phyloP scores from a whole-genome alignment of 768 basidiomycete genomes.

The Termitomyces sp. region DNA sequence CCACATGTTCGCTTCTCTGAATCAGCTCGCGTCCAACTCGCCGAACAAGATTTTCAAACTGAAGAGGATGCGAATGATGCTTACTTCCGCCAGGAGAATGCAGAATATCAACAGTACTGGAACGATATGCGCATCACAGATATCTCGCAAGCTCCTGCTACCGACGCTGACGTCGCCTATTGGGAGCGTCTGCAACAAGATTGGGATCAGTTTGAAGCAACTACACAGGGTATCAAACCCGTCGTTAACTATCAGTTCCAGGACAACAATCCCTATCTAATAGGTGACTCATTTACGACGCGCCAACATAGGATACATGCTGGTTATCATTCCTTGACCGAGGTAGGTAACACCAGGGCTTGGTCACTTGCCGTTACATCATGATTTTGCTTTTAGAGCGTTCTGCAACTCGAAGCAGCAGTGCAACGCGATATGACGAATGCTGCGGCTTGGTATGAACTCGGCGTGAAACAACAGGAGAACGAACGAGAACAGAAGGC shows the following conservation, averaged over 20 bases:
- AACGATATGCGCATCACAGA: slow-evolving; percentile 23
- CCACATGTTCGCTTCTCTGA: slow-evolving; percentile 7
- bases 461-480: slow-evolving; percentile 97
- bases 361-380: slow-evolving; percentile 7
- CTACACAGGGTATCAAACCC: slow-evolving; percentile 56
- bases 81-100: slow-evolving; percentile 71
- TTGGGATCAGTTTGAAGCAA: slow-evolving; percentile 84
- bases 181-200: slow-evolving; percentile 73
- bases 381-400: slow-evolving; percentile 47
- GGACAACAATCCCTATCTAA: slow-evolving; percentile 71
- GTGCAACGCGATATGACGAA: slow-evolving; percentile 76
- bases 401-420: slow-evolving; percentile 85
- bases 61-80: slow-evolving; percentile 50
- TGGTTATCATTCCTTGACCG: slow-evolving; percentile 32
- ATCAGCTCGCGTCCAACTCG: slow-evolving; percentile 1
- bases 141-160: slow-evolving; percentile 8
- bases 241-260: slow-evolving; percentile 69
- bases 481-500: slow-evolving; percentile 94
- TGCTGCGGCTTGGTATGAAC: slow-evolving; percentile 80
- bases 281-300: slow-evolving; percentile 55
- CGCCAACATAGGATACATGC: slow-evolving; percentile 40
- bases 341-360: slow-evolving; percentile 30
- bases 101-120: slow-evolving; percentile 57
- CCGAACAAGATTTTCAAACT: neutral
- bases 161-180: slow-evolving; percentile 25